phyloP scores from a whole-genome alignment of 805 yeast species.

The Ogataea siamensis region DNA sequence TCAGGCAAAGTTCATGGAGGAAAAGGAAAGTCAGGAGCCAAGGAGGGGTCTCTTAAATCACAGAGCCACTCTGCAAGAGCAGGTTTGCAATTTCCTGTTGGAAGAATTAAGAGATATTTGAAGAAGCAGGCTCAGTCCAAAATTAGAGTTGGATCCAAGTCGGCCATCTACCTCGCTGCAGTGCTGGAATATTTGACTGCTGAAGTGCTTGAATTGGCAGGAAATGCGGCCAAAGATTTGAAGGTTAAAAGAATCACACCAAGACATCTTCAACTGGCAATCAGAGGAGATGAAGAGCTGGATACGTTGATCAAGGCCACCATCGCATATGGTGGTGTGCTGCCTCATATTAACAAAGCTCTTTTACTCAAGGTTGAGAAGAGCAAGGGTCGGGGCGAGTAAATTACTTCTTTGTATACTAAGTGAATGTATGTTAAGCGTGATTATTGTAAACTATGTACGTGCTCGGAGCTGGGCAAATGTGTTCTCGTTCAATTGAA shows the following conservation, averaged over 20 bases:
- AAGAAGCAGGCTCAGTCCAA: conserved; percentile 82
- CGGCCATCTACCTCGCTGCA: conserved; percentile 94
- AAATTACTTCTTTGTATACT: conserved; percentile 8
- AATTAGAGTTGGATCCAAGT: conserved; percentile 65
- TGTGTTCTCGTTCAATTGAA: conserved; percentile 15
- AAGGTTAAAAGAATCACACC: conserved; percentile 97
- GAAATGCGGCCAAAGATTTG: conserved; percentile 96
- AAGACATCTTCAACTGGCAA: conserved; percentile 93
- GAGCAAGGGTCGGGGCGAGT: conserved; percentile 36
- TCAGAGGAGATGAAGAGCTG: conserved; percentile 97
- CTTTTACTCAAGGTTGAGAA: conserved; percentile 74
- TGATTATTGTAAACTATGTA: conserved; percentile 7
- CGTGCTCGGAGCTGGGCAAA: conserved; percentile 13
- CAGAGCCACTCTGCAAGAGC: conserved; percentile 94
- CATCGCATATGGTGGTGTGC: conserved; percentile 96
- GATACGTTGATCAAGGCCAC: conserved; percentile 93
- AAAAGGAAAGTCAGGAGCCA: conserved; percentile 90
- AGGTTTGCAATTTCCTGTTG: conserved; percentile 95
- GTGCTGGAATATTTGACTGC: conserved; percentile 96
- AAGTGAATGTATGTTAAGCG: conserved; percentile 19
- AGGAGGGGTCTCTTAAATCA: conserved; percentile 51
- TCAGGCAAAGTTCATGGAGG: conserved; percentile 90
- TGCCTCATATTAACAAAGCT: conserved; percentile 89
- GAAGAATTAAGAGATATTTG: conserved; percentile 96
- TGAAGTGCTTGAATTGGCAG: conserved; percentile 95